Base-by-base conservation (phyloP, 768 basidiomycete species). In the Mycena alexandri region DNA sequence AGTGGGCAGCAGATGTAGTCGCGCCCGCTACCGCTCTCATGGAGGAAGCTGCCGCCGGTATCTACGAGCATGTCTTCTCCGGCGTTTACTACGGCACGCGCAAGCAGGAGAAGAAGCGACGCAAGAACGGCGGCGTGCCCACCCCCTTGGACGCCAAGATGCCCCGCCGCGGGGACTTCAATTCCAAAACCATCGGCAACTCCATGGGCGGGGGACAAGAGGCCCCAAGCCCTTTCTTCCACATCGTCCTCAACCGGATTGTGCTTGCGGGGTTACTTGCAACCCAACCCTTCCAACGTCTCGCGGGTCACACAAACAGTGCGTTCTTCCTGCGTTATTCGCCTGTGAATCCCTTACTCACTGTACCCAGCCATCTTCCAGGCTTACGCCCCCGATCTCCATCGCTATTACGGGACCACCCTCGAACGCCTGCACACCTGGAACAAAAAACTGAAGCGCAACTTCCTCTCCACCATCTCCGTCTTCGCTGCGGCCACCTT, bases 401-500 rank as follows among this genome's bases (percentile, higher is more conserved):
- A 63, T 42, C 25, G 12, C 2, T 54, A 54, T 13, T 63, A 54
- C 11, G 12, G 24, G 1, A 12, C 0, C 16, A 61, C 60, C 12
- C 17, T 63, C 19, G 2, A 63, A 1, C 12, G 19, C 1, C 42
- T 61, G 0, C 42, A 61, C 3, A 0, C 5, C 22, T 63, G 52
- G 52, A 38, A 63, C 13, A 12, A 5, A 0, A 4, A 5, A 1
- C 51, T 63, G 8, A 43, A 21, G 1, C 21, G 42, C 5, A 54
- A 44, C 61, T 63, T 63, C 33, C 10, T 17, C 5, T 3, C 12
- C 9, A 2, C 11, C 3, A 13, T 52, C 33, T 62, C 61, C 6
- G 54, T 78, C 1, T 81, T 77, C 24, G 62, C 76, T 0, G 63
- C 69, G 0, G 47, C 61, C 0, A 78, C 75, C 0, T 72, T 80